These are phyloP conservation scores for Fraxinus baroniana DNA, from an alignment of 305 asterid genomes.

Conservation along the genomic window DNA sequence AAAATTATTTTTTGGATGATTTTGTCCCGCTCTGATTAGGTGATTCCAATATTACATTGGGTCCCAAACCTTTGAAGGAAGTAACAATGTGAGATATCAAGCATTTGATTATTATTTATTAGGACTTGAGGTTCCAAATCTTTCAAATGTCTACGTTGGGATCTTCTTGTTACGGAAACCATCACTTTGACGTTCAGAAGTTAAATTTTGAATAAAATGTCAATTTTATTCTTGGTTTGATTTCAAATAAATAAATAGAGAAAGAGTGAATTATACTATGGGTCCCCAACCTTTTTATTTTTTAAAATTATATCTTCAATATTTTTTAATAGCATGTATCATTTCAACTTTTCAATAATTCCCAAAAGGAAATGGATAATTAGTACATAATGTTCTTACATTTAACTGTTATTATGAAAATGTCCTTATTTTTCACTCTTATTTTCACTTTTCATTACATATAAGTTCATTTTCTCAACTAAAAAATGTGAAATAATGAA, in stretches of 20 bases:
- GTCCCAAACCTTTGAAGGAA: not conserved
- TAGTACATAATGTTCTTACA: no score
- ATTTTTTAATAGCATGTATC: not conserved
- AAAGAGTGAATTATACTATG: not conserved
- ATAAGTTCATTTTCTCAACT: no score
- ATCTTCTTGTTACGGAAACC: not conserved
- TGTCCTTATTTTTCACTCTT: no score
- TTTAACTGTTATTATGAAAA: no score
- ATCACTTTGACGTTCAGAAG: not conserved
- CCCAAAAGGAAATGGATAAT: not conserved
- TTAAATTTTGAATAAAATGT: not conserved
- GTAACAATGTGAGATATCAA: no score
- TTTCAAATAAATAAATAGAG: no score
- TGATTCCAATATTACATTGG: not conserved
- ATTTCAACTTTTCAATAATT: not conserved
- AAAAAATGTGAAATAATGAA: no score
- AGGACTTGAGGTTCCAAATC: not conserved
- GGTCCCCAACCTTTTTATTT: not conserved
- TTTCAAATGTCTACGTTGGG: no score
- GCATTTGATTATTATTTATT: not conserved
- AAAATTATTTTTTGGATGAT: not conserved
- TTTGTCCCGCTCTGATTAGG: not conserved
- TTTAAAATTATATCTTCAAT: not conserved
- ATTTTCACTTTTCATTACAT: no score
- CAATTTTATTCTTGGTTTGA: not conserved